These are phyloP conservation scores for Mycena capillaripes DNA, from an alignment of 768 basidiomycete genomes.

Conservation along the genomic window DNA sequence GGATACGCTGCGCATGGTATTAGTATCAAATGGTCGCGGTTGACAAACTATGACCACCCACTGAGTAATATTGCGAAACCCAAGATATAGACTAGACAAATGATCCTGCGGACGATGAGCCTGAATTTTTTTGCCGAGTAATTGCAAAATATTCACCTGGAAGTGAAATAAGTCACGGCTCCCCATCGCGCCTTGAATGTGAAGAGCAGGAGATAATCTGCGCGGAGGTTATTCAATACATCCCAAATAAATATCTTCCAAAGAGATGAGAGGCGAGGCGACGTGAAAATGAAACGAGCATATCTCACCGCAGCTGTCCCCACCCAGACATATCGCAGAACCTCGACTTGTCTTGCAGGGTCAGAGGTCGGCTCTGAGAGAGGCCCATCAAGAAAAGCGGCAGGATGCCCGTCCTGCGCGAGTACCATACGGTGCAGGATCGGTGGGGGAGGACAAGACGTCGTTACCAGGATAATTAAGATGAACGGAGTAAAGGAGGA, in stretches of 20 bases:
- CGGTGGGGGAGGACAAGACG: too few relatives aligned
- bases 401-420: too few relatives aligned
- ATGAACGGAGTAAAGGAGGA: too few relatives aligned
- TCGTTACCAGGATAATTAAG: too few relatives aligned
- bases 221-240: neutral
- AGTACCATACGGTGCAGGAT: too few relatives aligned
- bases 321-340: slow-evolving; percentile 4
- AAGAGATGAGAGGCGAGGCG: neutral
- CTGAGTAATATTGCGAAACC: slow-evolving; percentile 3
- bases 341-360: neutral
- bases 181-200: neutral
- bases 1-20: neutral
- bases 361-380: too few relatives aligned
- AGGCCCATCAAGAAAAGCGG: too few relatives aligned
- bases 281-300: neutral
- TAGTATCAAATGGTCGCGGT: neutral
- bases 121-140: too few relatives aligned
- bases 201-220: neutral
- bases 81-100: neutral
- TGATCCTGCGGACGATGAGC: neutral
- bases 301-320: slow-evolving; percentile 2
- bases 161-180: neutral
- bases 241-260: slow-evolving; percentile 19
- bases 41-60: neutral
- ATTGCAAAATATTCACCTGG: neutral